Conservation (phyloP, 1,284 basidiomycete genomes). For the Coniferiporia sulphurascens region DNA sequence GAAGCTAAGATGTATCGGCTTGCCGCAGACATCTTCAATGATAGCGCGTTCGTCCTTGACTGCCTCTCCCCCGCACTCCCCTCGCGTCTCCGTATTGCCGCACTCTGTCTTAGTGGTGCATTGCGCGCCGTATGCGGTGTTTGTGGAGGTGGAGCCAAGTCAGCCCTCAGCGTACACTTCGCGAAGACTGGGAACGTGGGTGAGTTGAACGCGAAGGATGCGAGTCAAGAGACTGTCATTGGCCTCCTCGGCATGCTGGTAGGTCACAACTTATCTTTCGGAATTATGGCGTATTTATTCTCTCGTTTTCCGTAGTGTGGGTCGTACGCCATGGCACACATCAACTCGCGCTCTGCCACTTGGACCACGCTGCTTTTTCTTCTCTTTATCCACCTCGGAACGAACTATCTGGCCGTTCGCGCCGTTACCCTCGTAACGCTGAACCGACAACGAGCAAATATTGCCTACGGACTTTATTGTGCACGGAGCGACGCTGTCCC, state of each 20-base stretch:
- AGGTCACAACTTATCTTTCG: constrained; percentile 23
- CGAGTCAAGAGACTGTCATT: constrained; percentile 65
- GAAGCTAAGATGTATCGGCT: constrained; percentile 70
- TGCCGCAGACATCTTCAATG: constrained; percentile 64
- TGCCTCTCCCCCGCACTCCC: constrained; percentile 53
- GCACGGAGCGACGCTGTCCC: neutral
- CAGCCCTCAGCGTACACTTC: constrained; percentile 64
- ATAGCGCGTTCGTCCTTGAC: constrained; percentile 53
- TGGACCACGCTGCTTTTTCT: constrained; percentile 48
- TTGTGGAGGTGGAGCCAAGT: constrained; percentile 61
- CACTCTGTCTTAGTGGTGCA: constrained; percentile 53
- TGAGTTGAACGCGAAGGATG: constrained; percentile 66
- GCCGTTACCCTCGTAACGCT: constrained; percentile 50
- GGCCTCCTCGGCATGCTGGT: constrained; percentile 64
- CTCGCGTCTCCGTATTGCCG: constrained; percentile 38
- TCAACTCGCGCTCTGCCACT: constrained; percentile 44
- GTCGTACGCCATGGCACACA: constrained; percentile 49
- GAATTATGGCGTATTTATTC: neutral
- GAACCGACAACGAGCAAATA: constrained; percentile 52
- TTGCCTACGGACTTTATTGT: constrained; percentile 46
- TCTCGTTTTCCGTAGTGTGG: constrained; percentile 32
- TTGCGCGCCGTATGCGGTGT: constrained; percentile 55
- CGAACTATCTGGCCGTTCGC: constrained; percentile 57
- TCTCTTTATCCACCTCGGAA: constrained; percentile 47
- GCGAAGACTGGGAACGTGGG: constrained; percentile 61